Evolutionary conservation across 306 rosid genomes (phyloP), one percentile per base, ranked within the genome.

Genomic region (Pterocarpus macrocarpus): DNA sequence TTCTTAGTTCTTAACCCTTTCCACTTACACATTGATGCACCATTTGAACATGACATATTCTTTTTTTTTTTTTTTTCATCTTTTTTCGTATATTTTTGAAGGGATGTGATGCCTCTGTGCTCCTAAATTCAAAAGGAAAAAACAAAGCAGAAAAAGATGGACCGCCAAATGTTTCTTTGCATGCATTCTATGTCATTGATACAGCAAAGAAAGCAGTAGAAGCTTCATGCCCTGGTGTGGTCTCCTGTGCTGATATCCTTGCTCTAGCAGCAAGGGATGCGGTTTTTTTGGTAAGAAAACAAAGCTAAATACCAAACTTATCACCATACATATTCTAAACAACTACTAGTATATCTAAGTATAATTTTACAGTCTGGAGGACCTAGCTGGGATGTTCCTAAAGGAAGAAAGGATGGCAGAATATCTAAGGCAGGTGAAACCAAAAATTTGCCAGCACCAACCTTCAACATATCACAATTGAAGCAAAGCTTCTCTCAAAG

Each of bases 331-430:
- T 17, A 47, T 66, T 34, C 67, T 39, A 71, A 33, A 75, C 9
- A 75, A 52, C 63, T 28, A 12, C 58, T 49, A 15, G 33, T 71
- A 30, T 58, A 44, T 35, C 34, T 76, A 44, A n/a, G 1, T 76
- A 66, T 41, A 44, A 52, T 61, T 80, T 34, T 76, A 35, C 84
- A 95, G 99, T 85, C 97, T 35, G 97, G 97, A 87, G 99, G 97
- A 34, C 97, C 99, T 41, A 32, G 34, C 12, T 95, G 99, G 99
- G 83, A 90, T 63, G 97, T 93, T 33, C 93, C 97, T 49, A 93
- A 90, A 82, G 97, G 97, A 57, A 85, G 97, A 83, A 90, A 91
- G 73, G 97, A 93, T 82, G 99, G 99, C 49, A 84, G 94, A 89
- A 79, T 64, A 77, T 95, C 99, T 2, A 85, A 80, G 86, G 97